These are phyloP conservation scores for Alopecurus myosuroides DNA, from an alignment of 176 grass and related monocot species.

Conservation along the genomic window DNA sequence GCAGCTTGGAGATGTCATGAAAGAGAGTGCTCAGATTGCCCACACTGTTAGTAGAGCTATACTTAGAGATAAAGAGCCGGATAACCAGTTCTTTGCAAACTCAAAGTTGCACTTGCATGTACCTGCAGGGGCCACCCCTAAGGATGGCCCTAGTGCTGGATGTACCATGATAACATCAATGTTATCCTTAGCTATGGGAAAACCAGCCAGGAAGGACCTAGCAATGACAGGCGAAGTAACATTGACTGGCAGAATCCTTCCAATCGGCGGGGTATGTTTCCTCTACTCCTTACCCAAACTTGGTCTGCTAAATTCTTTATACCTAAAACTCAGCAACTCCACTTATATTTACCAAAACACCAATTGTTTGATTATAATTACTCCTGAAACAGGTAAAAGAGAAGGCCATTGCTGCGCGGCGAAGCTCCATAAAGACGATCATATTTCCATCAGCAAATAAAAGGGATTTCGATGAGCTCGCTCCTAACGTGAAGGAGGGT, in stretches of 20 bases:
- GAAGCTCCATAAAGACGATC: conserved; percentile 75
- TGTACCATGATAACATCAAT: conserved; percentile 98
- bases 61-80: conserved; percentile 58
- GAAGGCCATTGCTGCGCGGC: conserved; percentile 90
- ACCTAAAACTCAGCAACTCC: background rate
- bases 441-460: conserved; percentile 89
- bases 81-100: conserved; percentile 73
- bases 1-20: conserved; percentile 97
- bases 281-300: conserved; percentile 4
- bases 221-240: conserved; percentile 98
- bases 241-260: conserved; percentile 84
- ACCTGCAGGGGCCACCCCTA: conserved; percentile 87
- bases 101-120: conserved; percentile 90
- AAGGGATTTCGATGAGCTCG: conserved; percentile 89
- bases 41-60: conserved; percentile 86
- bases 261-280: conserved; percentile 86
- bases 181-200: conserved; percentile 85
- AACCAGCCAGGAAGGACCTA: conserved; percentile 70
- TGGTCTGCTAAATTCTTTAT: background rate
- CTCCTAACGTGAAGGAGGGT: conserved; percentile 89
- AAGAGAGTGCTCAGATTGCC: conserved; percentile 94
- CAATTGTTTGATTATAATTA: background rate
- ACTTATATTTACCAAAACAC: background rate
- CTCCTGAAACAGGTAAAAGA: conserved; percentile 84
- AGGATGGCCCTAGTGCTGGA: conserved; percentile 91